Evolutionary conservation across 208 protist genomes (phyloP).

Genomic region (Acanthamoeba royreba): DNA sequence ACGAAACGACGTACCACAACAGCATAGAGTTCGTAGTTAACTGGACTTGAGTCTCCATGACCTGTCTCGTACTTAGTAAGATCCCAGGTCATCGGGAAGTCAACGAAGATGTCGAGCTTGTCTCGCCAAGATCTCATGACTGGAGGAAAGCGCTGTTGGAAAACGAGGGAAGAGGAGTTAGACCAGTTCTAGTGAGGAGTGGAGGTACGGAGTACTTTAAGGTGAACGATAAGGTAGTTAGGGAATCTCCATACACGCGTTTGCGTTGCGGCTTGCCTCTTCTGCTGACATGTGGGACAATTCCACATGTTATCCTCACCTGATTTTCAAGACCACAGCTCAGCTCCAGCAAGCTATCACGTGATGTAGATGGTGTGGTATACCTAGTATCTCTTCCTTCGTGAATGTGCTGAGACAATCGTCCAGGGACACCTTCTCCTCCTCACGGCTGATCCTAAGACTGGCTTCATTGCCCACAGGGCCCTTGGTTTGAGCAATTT

Average conservation of each 20-base stretch:
- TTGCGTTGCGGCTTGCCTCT: not conserved
- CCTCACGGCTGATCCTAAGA: not conserved
- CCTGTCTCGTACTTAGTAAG: not conserved
- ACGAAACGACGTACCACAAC: not conserved
- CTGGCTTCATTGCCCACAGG: not conserved
- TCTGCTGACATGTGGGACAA: not conserved
- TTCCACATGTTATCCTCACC: slow-evolving; percentile 1
- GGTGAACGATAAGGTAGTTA: not conserved
- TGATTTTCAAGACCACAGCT: not conserved
- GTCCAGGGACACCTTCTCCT: not conserved
- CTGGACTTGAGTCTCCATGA: slow-evolving; percentile 42
- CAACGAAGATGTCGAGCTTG: slow-evolving; percentile 1
- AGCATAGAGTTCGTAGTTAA: not conserved
- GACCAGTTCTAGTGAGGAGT: not conserved
- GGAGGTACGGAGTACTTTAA: not conserved
- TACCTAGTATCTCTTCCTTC: not conserved
- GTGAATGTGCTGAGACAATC: not conserved
- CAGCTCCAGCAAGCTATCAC: not conserved
- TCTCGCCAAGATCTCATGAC: not conserved
- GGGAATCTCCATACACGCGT: not conserved
- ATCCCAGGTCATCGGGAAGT: not conserved
- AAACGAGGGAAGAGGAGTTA: not conserved
- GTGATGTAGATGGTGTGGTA: not conserved
- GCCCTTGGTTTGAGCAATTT: not conserved
- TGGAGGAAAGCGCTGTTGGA: not conserved